Conservation (phyloP, 2,329 filamentous ascomycete genomes). For the Didymella glomerata region DNA sequence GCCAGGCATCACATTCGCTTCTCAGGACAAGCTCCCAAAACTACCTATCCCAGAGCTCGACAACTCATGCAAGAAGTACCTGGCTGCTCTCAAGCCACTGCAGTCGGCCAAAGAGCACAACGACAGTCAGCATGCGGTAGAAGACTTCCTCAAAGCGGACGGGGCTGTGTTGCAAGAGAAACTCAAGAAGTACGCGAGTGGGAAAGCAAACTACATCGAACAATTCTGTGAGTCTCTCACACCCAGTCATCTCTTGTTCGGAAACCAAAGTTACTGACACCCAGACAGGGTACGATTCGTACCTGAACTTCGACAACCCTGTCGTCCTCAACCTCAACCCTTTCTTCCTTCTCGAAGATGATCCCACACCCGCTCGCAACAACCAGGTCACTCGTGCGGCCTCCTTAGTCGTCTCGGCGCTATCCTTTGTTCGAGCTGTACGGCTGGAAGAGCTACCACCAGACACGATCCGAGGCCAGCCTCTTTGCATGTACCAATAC, state of each 20-base stretch:
- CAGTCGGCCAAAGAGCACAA: constrained; percentile 82
- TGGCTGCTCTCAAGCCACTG: constrained; percentile 79
- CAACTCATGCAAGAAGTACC: constrained; percentile 77
- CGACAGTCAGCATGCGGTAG: constrained; percentile 80
- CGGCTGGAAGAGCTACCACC: constrained; percentile 91
- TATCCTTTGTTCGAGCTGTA: constrained; percentile 92
- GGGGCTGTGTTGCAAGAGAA: constrained; percentile 87
- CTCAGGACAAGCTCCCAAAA: constrained; percentile 88
- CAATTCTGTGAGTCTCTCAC: constrained; percentile 83
- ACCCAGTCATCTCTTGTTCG: not conserved
- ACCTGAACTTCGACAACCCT: constrained; percentile 96
- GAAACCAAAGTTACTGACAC: not conserved
- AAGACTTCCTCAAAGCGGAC: constrained; percentile 82
- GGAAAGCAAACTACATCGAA: constrained; percentile 95
- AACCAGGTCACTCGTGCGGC: constrained; percentile 96
- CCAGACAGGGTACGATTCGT: constrained; percentile 90
- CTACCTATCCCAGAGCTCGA: constrained; percentile 92
- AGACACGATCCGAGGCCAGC: constrained; percentile 82
- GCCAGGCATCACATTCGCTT: constrained; percentile 85
- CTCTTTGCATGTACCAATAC: constrained; percentile 98
- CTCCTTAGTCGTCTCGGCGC: constrained; percentile 86
- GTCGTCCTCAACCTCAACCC: constrained; percentile 97
- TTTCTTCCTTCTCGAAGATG: constrained; percentile 96
- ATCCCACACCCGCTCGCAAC: constrained; percentile 93
- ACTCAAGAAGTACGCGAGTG: constrained; percentile 86